Evolutionary conservation across 345 rosid species (phyloP).

Genomic region (Durio zibethinus): DNA sequence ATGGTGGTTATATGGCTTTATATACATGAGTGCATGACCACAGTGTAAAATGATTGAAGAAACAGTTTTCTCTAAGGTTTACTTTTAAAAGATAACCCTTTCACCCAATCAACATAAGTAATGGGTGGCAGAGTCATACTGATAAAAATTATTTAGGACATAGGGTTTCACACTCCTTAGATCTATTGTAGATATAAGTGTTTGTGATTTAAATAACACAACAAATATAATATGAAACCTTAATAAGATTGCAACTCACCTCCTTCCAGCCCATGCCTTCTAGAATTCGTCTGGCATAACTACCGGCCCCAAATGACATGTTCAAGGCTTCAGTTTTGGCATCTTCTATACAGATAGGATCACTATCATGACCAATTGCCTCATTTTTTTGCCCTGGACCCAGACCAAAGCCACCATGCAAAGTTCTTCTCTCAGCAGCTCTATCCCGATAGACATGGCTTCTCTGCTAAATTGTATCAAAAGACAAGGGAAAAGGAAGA

Average conservation of each 20-base stretch:
- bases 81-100: not conserved
- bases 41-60: not conserved
- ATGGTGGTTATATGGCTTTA: not conserved
- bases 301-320: constrained; percentile 70
- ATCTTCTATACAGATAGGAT: constrained; percentile 39
- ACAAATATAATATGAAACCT: not conserved
- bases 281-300: constrained; percentile 75
- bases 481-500: not conserved
- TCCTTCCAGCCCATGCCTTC: constrained; percentile 92
- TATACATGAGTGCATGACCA: not conserved
- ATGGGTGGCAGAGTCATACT: not conserved
- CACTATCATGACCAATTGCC: constrained; percentile 20
- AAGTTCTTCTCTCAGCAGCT: constrained; percentile 84
- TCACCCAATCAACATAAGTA: not conserved
- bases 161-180: not conserved
- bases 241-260: constrained; percentile 33
- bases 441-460: constrained; percentile 66
- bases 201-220: not conserved
- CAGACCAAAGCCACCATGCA: constrained; percentile 75
- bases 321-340: constrained; percentile 67
- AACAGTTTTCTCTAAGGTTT: not conserved
- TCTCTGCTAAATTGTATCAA: constrained; percentile 34
- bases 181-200: not conserved
- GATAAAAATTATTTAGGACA: not conserved
- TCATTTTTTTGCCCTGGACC: constrained; percentile 81